phyloP scores from a whole-genome alignment of 2,329 filamentous ascomycete genomes.

The Colletotrichum neosansevieriae region DNA sequence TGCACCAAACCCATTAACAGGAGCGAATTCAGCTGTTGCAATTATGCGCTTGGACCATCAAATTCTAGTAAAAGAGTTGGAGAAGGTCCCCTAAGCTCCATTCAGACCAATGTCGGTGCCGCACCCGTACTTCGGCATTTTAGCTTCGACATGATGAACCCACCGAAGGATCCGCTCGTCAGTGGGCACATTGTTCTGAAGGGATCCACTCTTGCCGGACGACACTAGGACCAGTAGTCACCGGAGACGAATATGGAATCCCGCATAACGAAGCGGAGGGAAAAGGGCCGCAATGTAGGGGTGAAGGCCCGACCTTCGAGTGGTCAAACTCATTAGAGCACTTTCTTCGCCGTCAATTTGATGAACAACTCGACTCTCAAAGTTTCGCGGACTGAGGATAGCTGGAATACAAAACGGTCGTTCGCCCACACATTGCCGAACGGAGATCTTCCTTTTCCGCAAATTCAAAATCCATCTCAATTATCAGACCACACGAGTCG shows the following conservation, averaged over 20 bases:
- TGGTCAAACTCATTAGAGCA: no score
- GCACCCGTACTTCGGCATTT: conserved; percentile 12
- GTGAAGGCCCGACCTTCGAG: no score
- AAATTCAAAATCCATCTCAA: background rate
- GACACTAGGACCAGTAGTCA: no score
- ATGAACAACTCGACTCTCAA: background rate
- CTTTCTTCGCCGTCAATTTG: no score
- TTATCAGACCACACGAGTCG: background rate
- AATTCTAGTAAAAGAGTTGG: no score
- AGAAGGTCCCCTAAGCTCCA: background rate
- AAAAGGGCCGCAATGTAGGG: background rate
- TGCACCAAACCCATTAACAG: no score
- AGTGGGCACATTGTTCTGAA: no score
- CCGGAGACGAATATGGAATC: no score
- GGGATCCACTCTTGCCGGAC: no score
- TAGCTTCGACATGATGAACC: conserved; percentile 1
- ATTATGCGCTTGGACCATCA: background rate
- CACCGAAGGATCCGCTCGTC: background rate
- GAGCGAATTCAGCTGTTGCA: background rate
- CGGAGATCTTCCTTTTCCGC: background rate
- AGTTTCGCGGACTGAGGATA: no score
- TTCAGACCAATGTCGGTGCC: background rate
- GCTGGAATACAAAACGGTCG: no score
- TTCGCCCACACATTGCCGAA: no score
- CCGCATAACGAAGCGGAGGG: conserved; percentile 4